Evolutionary conservation across 208 protist genomes (phyloP).

Genomic region (Leishmania lainsoni): DNA sequence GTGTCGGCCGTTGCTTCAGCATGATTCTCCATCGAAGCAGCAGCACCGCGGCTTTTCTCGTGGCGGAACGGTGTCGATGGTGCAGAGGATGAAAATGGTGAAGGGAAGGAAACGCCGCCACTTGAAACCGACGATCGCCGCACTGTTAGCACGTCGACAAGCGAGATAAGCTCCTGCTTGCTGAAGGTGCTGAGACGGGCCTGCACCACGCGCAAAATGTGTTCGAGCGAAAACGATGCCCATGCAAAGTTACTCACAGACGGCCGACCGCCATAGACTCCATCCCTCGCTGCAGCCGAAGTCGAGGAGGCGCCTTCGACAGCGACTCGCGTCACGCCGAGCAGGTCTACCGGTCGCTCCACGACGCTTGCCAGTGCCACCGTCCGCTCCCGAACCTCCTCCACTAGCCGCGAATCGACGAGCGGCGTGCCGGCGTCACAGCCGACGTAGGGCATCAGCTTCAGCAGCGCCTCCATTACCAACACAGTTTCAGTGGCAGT

Average conservation of each 20-base stretch:
- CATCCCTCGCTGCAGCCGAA: background rate
- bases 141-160: constrained; percentile 60
- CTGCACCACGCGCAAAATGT: constrained; percentile 34
- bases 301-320: constrained; percentile 31
- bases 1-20: background rate
- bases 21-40: background rate
- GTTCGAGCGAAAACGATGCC: constrained; percentile 25
- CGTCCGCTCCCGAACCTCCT: constrained; percentile 46
- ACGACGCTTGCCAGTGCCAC: constrained; percentile 43
- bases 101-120: background rate
- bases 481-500: constrained; percentile 50
- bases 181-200: constrained; percentile 44
- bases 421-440: background rate
- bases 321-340: constrained; percentile 44
- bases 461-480: constrained; percentile 57
- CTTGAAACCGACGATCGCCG: constrained; percentile 2
- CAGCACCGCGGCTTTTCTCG: background rate
- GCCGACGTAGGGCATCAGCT: constrained; percentile 37
- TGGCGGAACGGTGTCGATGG: background rate
- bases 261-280: constrained; percentile 1
- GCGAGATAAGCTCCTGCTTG: constrained; percentile 52
- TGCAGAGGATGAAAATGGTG: background rate
- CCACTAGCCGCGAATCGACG: constrained; percentile 29
- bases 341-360: constrained; percentile 54
- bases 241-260: constrained; percentile 2